Base-by-base conservation (phyloP, 768 basidiomycete genomes). In the Lactarius evosmus region DNA sequence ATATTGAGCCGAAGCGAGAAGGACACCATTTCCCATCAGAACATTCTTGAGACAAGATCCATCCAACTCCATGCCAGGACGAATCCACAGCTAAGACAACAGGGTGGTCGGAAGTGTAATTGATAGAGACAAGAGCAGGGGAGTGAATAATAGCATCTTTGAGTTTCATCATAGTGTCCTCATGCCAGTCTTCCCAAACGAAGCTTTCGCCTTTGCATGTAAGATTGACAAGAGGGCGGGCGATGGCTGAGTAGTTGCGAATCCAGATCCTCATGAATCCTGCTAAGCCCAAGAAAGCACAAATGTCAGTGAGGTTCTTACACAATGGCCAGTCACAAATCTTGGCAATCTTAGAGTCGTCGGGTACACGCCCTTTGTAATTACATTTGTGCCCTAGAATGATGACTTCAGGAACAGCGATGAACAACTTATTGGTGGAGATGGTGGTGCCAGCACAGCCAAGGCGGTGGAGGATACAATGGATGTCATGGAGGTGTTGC, bases 311-410 rank as follows among this genome's bases (percentile, higher is more conserved):
- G 29, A 69, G 19, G 52, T 40, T 56, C 7, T 56, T 32, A 33
- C 66, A 69, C 11, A 60, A 25, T 1, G 61, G 66, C 74, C 74
- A 74, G 52, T 61, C 67, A 14, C n/a, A 36, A 52, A 71, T 70
- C 29, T 77, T 76, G 4, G 60, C 70, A 1, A 72, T 59, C 8
- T 66, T 70, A 0, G 41, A 51, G 8, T 72, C 57, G 3, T 78
- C 73, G 0, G 76, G 75, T 0, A 73, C 30, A 0, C 68, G 66
- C 0, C 77, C 80, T 36, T 77, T 69, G 11, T 69, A 72, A 0
- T 74, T 79, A 58, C 78, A 81, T 0, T 56, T 57, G 51, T 82
- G n/a, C n/a, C n/a, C n/a, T n/a, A n/a, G 77, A 0, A 79, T 78
- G 0, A 82, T 58, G 0, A 80, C 71, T 44, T 73, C 69, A 0